A percentile compares a stretch with the other conserved stretches of the same genome.
These are phyloP conservation scores for Aspergillus ibericus DNA, from an alignment of 2,329 filamentous ascomycete genomes.

Conservation along the genomic window DNA sequence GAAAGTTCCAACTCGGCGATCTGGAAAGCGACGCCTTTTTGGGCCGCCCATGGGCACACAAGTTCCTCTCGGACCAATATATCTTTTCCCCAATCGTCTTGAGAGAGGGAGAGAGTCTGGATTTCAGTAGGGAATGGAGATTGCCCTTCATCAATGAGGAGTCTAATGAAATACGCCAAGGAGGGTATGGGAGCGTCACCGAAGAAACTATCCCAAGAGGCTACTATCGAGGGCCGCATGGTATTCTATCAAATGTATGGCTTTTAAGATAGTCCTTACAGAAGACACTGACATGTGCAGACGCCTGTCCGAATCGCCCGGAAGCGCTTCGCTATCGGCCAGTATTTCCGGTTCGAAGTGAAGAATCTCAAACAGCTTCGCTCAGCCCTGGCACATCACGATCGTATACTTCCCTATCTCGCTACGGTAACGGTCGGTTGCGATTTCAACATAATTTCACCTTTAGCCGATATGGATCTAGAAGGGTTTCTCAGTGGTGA, in stretches of 20 bases:
- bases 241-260: background rate
- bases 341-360: constrained; percentile 14
- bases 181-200: constrained; percentile 12
- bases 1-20: background rate
- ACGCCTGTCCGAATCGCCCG: constrained; percentile 9
- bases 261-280: too few relatives aligned
- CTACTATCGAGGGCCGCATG: background rate
- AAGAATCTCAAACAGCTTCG: constrained; percentile 7
- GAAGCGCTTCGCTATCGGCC: constrained; percentile 7
- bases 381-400: constrained; percentile 6
- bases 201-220: constrained; percentile 10
- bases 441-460: constrained; percentile 19
- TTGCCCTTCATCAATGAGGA: constrained; percentile 9
- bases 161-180: background rate
- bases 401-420: constrained; percentile 12
- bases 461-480: constrained; percentile 18
- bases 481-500: constrained; percentile 13
- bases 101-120: constrained; percentile 9
- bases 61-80: constrained; percentile 1
- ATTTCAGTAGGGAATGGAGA: constrained; percentile 10
- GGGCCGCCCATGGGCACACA: background rate
- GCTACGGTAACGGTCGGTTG: constrained; percentile 10
- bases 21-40: constrained; percentile 8
- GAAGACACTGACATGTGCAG: background rate
- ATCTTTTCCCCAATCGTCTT: constrained; percentile 13